Conservation (phyloP, 164 flowering plant species). For the Houttuynia cordata region DNA sequence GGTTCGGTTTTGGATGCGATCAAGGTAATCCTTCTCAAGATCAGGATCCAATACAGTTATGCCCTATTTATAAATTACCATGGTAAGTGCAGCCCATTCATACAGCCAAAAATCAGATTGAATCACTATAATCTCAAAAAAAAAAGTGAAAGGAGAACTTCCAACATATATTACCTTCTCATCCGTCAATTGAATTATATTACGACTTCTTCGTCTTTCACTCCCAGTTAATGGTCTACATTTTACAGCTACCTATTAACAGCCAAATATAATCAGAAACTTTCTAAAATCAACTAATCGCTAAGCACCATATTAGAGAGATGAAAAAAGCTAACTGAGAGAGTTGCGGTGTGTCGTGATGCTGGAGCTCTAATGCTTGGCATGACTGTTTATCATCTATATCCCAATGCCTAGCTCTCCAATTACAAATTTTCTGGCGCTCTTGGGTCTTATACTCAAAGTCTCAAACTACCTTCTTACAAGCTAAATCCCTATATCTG, state of each 20-base stretch:
- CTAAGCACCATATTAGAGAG: background rate
- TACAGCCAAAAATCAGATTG: no score
- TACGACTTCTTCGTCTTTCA: slow-evolving; percentile 35
- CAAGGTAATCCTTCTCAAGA: slow-evolving; percentile 71
- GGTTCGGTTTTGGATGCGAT: slow-evolving; percentile 66
- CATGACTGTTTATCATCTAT: slow-evolving; percentile 32
- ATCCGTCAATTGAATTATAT: slow-evolving; percentile 56
- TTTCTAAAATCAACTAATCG: background rate
- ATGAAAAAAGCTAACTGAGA: slow-evolving; percentile 39
- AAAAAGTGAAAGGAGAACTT: background rate
- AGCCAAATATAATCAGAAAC: background rate
- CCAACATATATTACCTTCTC: slow-evolving; percentile 34
- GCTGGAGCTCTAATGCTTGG: slow-evolving; percentile 71
- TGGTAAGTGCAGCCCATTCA: no score
- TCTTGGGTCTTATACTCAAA: no score
- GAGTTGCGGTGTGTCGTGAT: slow-evolving; percentile 52
- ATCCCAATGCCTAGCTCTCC: background rate
- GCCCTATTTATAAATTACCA: slow-evolving; percentile 27
- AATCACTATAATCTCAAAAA: background rate
- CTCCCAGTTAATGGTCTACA: slow-evolving; percentile 56
- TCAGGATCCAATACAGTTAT: slow-evolving; percentile 80
- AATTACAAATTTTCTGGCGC: no score
- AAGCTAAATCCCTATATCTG: background rate
- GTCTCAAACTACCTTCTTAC: no score
- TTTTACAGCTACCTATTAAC: slow-evolving; percentile 66